Evolutionary conservation across 805 yeast genomes (phyloP).

Genomic region (Yarrowia keelungensis): DNA sequence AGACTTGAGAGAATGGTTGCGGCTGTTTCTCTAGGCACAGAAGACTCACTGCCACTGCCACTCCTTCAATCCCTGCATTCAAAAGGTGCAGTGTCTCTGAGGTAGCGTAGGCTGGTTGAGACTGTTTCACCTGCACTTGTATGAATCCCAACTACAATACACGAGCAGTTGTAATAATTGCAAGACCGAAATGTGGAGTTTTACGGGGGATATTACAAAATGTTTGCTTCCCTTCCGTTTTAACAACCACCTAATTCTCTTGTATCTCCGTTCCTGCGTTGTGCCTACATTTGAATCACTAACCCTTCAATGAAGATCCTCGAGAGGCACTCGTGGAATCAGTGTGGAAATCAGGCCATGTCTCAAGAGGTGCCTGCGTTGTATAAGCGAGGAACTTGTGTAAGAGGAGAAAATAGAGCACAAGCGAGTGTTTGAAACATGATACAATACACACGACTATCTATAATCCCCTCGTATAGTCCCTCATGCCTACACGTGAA

Average conservation of each 20-base stretch:
- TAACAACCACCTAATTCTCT: not conserved
- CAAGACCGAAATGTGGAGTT: too few relatives aligned
- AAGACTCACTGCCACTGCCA: too few relatives aligned
- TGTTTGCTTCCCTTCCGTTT: too few relatives aligned
- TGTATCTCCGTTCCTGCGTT: not conserved
- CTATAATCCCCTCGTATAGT: too few relatives aligned
- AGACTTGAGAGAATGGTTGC: too few relatives aligned
- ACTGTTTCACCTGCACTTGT: not conserved
- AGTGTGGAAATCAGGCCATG: conserved; percentile 2
- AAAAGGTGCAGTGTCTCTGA: conserved; percentile 5
- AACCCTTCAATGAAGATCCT: not conserved
- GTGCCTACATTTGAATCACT: not conserved
- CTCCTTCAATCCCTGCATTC: conserved; percentile 6
- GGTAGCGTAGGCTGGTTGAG: conserved; percentile 11
- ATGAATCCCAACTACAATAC: too few relatives aligned
- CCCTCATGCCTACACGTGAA: conserved; percentile 7
- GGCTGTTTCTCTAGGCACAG: too few relatives aligned
- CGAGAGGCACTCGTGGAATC: not conserved
- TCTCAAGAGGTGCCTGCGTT: conserved; percentile 7
- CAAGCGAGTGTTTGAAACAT: too few relatives aligned
- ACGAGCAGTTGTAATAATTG: too few relatives aligned
- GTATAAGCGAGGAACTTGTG: not conserved
- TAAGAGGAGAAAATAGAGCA: not conserved
- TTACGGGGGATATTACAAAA: too few relatives aligned
- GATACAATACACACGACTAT: too few relatives aligned